Evolutionary conservation across 2,329 filamentous ascomycete species (phyloP).

Genomic region (Torrubiella hemipterigena): DNA sequence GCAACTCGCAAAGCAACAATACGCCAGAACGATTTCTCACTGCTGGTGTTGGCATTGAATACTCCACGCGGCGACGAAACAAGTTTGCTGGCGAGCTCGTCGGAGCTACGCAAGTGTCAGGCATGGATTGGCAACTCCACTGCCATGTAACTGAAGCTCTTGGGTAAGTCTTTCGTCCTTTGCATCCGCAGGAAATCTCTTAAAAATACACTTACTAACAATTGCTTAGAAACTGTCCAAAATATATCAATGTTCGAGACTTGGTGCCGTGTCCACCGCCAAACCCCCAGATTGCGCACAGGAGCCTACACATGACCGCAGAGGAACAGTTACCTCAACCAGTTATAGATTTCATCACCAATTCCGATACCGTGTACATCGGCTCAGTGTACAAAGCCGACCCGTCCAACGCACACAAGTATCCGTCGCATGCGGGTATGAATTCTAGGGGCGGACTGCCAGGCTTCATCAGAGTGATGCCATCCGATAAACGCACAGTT

Average conservation of each 20-base stretch:
- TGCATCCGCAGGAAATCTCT: too few relatives aligned
- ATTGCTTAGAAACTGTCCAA: constrained; percentile 1
- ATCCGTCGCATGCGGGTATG: constrained; percentile 1
- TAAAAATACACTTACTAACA: not conserved
- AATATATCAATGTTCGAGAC: constrained; percentile 3
- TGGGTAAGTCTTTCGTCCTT: not conserved
- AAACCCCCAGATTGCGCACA: not conserved
- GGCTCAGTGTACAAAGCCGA: not conserved
- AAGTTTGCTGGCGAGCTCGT: constrained; percentile 1
- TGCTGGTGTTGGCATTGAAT: constrained; percentile 2
- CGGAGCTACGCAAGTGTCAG: not conserved
- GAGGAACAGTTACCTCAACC: not conserved
- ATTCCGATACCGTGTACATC: not conserved
- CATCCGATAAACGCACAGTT: not conserved
- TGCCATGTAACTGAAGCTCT: constrained; percentile 1
- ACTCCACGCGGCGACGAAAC: not conserved
- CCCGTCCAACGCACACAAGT: not conserved
- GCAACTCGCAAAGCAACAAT: not conserved
- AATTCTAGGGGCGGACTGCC: constrained; percentile 1
- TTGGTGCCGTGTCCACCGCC: not conserved
- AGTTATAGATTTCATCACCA: constrained; percentile 1
- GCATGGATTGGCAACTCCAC: not conserved
- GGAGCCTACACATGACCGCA: not conserved
- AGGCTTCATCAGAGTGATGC: constrained; percentile 1
- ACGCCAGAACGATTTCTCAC: not conserved